Evolutionary conservation across 306 rosid genomes (phyloP).

Genomic region (Glycine latifolia): DNA sequence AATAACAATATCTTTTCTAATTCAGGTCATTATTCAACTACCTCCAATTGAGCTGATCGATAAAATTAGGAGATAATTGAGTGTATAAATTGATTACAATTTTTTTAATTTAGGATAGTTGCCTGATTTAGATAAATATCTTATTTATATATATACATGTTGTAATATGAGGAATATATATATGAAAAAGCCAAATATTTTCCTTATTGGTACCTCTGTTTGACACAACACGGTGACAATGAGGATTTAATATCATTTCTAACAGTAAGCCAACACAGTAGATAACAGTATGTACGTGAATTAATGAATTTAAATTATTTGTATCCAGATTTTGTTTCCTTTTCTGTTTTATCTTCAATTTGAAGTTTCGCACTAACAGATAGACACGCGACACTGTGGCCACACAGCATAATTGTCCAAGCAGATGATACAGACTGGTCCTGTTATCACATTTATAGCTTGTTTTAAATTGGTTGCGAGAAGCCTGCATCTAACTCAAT

Average conservation of each 20-base stretch:
- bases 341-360: neutral
- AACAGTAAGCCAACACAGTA: neutral
- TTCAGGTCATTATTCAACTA: too few relatives aligned
- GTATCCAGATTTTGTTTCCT: neutral
- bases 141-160: too few relatives aligned
- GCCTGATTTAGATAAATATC: too few relatives aligned
- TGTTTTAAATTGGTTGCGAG: neutral
- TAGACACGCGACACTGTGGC: conserved; percentile 6
- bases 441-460: conserved; percentile 1
- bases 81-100: too few relatives aligned
- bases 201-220: too few relatives aligned
- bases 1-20: too few relatives aligned
- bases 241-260: neutral
- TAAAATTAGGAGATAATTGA: too few relatives aligned
- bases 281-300: neutral
- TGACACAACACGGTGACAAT: neutral
- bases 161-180: too few relatives aligned
- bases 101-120: too few relatives aligned
- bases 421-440: conserved; percentile 20
- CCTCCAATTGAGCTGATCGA: too few relatives aligned
- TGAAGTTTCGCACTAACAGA: neutral
- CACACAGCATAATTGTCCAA: conserved; percentile 9
- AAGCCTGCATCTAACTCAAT: neutral
- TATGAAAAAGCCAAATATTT: too few relatives aligned
- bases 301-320: neutral